Evolutionary conservation across 441 rosid species (phyloP), one percentile per base, ranked within the genome.

Genomic region (Geranium incanum): DNA sequence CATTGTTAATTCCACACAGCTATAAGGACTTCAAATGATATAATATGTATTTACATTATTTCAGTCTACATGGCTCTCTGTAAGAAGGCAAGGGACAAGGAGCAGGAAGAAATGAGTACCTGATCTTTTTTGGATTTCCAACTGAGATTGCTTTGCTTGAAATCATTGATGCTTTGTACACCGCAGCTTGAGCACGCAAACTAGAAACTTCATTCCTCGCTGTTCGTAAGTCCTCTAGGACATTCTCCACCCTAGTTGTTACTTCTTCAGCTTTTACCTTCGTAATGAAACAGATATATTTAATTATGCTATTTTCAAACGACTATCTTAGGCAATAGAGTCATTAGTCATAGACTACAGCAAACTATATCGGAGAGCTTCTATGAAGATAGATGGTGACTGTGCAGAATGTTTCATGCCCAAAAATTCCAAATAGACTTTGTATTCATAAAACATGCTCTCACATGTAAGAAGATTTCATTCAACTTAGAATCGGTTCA

Each of bases 251-350:
- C 78, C 97, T 86, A 71, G 74, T 75, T 28, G 90, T 78, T 69
- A 93, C 96, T 66, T 91, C 97, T 78, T 91, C 97, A 68, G 93
- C 89, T 85, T 87, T 91, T 84, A 89, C 98, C 97, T 93, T 78
- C 79, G 84, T 64, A 67, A 75, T 50, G 28, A 18, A 16, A 18
- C 5, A 13, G 5, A 3, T 0, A 55, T 55, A 39, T 39, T 39
- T 13, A 3, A 2, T 12, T 48, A 28, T 48, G n/a, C 55, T 48
- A 48, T 9, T 50, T 50, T 50, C 57, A 50, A 50, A 50, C 15
- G 15, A 50, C 57, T 13, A 5, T 13, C 4, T n/a, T 50, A 50
- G 15, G 57, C 5, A 50, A 3, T 11, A n/a, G 0, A 5, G 15
- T 21, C 21, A 21, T 21, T 21, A 50, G 57, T 50, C 57, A n/a